Evolutionary conservation across 2,329 filamentous ascomycete genomes (phyloP).

Genomic region (Trichophyton simii): DNA sequence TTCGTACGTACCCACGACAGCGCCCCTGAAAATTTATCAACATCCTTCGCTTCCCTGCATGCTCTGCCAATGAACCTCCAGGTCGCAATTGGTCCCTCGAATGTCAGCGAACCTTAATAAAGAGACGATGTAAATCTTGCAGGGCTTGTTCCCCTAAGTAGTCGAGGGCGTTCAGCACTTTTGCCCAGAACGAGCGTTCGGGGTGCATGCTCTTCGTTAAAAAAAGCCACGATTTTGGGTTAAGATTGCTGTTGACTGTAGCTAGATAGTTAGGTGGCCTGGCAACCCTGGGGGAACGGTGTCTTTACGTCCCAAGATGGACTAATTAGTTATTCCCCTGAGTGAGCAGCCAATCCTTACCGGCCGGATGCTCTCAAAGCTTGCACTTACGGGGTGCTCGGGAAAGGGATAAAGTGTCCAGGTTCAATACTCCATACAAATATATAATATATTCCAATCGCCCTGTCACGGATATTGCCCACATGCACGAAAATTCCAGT

Average conservation of each 20-base stretch:
- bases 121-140: background rate
- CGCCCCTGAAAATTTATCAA: background rate
- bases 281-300: background rate
- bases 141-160: background rate
- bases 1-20: background rate
- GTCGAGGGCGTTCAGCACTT: background rate
- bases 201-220: background rate
- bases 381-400: background rate
- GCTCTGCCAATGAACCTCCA: background rate
- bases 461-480: background rate
- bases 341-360: background rate
- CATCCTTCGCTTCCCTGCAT: background rate
- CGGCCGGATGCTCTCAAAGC: background rate
- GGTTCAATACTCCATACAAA: background rate
- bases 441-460: background rate
- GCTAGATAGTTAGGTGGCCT: background rate
- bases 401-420: background rate
- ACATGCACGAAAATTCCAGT: background rate
- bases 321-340: background rate
- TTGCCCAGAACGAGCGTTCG: background rate
- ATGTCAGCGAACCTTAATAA: background rate
- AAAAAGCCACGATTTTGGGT: background rate
- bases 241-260: background rate
- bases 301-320: background rate
- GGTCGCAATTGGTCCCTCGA: background rate